A percentile compares a stretch with the other conserved stretches of the same genome.
These are phyloP conservation scores for Schwanniomyces occidentalis DNA, from an alignment of 805 yeast species.

Conservation along the genomic window DNA sequence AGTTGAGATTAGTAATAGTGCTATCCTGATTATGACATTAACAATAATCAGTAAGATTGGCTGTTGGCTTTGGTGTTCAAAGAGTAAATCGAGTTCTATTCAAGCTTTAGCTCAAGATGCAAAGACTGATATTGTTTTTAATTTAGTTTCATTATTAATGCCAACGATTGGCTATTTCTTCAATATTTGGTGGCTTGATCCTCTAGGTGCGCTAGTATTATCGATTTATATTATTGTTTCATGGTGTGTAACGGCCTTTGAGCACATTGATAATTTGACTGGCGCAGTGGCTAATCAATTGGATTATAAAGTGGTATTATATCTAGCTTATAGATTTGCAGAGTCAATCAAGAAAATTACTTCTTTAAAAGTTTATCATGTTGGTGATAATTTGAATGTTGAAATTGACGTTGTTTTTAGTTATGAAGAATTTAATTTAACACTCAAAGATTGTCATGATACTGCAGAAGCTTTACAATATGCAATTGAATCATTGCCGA, in stretches of 20 bases:
- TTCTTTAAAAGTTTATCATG: conserved; percentile 70
- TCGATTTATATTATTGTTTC: conserved; percentile 61
- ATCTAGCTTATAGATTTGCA: conserved; percentile 68
- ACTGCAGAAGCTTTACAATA: conserved; percentile 80
- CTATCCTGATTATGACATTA: conserved; percentile 58
- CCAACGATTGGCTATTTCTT: conserved; percentile 60
- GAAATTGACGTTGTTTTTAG: conserved; percentile 70
- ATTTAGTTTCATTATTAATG: conserved; percentile 67
- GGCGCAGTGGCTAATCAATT: conserved; percentile 67
- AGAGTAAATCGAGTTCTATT: conserved; percentile 62
- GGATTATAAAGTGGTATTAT: conserved; percentile 66
- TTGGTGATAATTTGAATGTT: conserved; percentile 73
- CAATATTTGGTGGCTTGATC: conserved; percentile 69
- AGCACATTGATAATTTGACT: conserved; percentile 71
- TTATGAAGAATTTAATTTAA: conserved; percentile 42
- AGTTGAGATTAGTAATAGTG: conserved; percentile 49
- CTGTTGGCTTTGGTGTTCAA: conserved; percentile 65
- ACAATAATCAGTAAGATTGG: conserved; percentile 62
- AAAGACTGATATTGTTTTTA: conserved; percentile 72
- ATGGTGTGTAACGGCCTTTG: conserved; percentile 67
- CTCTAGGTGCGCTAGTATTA: conserved; percentile 66
- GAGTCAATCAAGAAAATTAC: conserved; percentile 64
- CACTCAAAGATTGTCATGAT: conserved; percentile 71
- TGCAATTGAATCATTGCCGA: conserved; percentile 74
- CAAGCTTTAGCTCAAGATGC: conserved; percentile 85